These are phyloP conservation scores for Stephania cephalantha DNA, from an alignment of 164 flowering plant genomes.

Conservation along the genomic window DNA sequence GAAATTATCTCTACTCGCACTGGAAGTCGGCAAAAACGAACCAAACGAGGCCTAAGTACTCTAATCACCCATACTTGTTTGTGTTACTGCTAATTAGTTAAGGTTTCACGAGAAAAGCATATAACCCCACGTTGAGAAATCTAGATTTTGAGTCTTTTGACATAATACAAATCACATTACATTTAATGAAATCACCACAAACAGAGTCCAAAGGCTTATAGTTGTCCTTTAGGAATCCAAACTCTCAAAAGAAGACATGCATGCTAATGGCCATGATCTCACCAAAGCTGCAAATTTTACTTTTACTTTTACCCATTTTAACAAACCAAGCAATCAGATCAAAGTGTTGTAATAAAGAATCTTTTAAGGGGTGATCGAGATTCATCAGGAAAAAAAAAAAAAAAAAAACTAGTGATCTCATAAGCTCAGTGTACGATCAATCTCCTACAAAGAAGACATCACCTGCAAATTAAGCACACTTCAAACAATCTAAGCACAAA, in stretches of 20 bases:
- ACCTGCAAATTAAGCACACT: no score
- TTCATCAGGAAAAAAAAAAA: background rate
- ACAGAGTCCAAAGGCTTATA: background rate
- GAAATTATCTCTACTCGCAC: no score
- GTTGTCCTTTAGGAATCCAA: background rate
- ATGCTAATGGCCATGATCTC: background rate
- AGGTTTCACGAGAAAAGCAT: no score
- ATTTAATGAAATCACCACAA: background rate
- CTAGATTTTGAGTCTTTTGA: no score
- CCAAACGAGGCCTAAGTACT: no score
- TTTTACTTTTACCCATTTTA: background rate
- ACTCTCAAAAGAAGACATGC: background rate
- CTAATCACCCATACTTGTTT: no score
- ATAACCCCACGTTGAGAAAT: no score
- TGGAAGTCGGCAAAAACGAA: no score
- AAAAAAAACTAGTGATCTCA: background rate
- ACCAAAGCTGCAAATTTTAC: background rate
- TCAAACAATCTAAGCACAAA: no score
- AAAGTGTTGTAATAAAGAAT: background rate
- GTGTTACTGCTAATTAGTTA: no score
- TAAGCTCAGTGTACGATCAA: constrained; percentile 1
- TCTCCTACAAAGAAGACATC: background rate
- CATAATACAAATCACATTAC: no score
- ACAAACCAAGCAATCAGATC: background rate
- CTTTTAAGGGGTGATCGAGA: background rate